Percentiles rank a stretch among this genome's conserved stretches.
phyloP scores from a whole-genome alignment of 805 yeast species.

The Teunomyces stri region DNA sequence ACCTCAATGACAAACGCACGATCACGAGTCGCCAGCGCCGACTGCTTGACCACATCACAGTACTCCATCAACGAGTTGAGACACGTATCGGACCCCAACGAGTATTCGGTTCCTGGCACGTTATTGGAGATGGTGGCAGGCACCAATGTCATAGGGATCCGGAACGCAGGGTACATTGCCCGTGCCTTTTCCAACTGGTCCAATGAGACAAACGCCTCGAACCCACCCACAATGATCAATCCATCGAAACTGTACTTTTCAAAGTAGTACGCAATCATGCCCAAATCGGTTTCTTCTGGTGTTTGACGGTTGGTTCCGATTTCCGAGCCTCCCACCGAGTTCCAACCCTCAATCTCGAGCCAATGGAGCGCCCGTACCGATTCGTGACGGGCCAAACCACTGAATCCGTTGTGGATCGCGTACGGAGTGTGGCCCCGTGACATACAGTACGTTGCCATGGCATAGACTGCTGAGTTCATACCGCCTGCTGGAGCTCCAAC shows the following conservation, averaged over 20 bases:
- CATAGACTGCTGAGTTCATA: slow-evolving; percentile 85
- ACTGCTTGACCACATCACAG: slow-evolving; percentile 93
- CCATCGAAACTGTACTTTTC: slow-evolving; percentile 89
- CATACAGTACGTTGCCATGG: slow-evolving; percentile 87
- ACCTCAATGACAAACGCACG: slow-evolving; percentile 96
- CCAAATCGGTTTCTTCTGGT: slow-evolving; percentile 76
- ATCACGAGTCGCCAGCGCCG: slow-evolving; percentile 91
- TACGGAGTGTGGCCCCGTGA: slow-evolving; percentile 87
- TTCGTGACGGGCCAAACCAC: slow-evolving; percentile 88
- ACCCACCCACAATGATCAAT: slow-evolving; percentile 89
- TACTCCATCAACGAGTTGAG: slow-evolving; percentile 84
- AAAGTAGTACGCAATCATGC: slow-evolving; percentile 89
- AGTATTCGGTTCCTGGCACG: slow-evolving; percentile 98
- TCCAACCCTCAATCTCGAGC: slow-evolving; percentile 89
- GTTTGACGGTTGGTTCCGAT: slow-evolving; percentile 92
- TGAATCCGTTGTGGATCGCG: slow-evolving; percentile 91
- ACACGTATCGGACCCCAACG: slow-evolving; percentile 95
- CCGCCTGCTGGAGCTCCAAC: slow-evolving; percentile 99
- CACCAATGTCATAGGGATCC: slow-evolving; percentile 89
- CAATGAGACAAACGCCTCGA: slow-evolving; percentile 89
- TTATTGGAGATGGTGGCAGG: slow-evolving; percentile 97
- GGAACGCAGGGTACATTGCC: slow-evolving; percentile 77
- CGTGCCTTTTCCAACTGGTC: slow-evolving; percentile 80
- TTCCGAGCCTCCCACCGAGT: slow-evolving; percentile 89
- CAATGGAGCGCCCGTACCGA: slow-evolving; percentile 72